Percentiles rank a stretch among this genome's conserved stretches.
Conservation (phyloP, 306 rosid genomes). For the Fagus sylvatica region DNA sequence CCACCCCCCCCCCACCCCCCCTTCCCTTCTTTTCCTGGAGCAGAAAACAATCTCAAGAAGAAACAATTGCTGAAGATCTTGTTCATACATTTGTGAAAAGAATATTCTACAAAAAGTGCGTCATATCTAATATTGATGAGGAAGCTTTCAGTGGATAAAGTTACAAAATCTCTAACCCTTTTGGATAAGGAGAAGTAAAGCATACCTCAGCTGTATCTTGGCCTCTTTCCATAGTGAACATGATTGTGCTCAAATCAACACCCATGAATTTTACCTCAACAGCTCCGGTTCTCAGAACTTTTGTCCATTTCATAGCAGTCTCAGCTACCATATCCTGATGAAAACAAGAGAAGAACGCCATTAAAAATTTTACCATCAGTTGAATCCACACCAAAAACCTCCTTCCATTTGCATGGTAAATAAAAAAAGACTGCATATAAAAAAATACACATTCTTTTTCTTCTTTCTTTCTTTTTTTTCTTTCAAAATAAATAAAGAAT, state of each 20-base stretch:
- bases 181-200: background rate
- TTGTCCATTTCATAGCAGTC: constrained; percentile 83
- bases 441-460: background rate
- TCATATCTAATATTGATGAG: background rate
- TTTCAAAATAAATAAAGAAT: too few species aligned
- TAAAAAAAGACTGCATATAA: background rate
- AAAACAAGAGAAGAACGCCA: constrained; percentile 20
- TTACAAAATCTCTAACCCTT: background rate
- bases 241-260: constrained; percentile 80
- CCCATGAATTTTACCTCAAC: constrained; percentile 69
- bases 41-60: too few species aligned
- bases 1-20: too few species aligned
- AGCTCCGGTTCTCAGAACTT: constrained; percentile 76
- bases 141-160: background rate
- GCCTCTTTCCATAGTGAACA: constrained; percentile 80
- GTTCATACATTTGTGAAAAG: background rate
- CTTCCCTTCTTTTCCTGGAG: too few species aligned
- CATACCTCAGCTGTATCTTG: constrained; percentile 72
- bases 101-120: too few species aligned
- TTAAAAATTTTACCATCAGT: constrained; percentile 3
- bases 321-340: constrained; percentile 68
- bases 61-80: background rate
- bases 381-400: constrained; percentile 14
- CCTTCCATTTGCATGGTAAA: constrained; percentile 15
- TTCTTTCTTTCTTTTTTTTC: background rate